Conservation (phyloP, 2,329 filamentous ascomycete genomes). For the Aspergillus tamarii region DNA sequence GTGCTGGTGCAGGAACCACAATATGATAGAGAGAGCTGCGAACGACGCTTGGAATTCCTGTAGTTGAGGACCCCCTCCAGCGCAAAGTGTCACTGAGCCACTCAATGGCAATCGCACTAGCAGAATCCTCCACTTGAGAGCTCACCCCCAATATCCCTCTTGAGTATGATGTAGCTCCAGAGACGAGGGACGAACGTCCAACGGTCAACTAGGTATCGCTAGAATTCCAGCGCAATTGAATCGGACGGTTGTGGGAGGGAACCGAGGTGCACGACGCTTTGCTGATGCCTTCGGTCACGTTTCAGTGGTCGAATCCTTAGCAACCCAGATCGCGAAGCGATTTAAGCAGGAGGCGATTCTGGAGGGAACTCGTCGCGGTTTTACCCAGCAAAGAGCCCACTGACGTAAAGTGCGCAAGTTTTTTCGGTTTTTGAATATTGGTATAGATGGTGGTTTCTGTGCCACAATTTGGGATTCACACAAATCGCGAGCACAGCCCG, state of each 20-base stretch:
- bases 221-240: not conserved
- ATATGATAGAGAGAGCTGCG: not conserved
- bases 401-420: not conserved
- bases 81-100: not conserved
- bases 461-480: not conserved
- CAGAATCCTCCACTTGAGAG: slow-evolving; percentile 1
- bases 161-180: slow-evolving; percentile 9
- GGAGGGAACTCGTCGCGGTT: slow-evolving; percentile 14
- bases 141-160: slow-evolving; percentile 10
- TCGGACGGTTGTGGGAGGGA: not conserved
- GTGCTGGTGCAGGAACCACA: not conserved
- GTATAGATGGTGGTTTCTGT: not conserved
- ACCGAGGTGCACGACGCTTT: not conserved
- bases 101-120: not conserved
- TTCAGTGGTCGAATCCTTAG: slow-evolving; percentile 11
- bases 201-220: not conserved
- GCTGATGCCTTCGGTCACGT: slow-evolving; percentile 5
- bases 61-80: not conserved
- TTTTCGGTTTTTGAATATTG: not conserved
- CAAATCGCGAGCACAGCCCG: not conserved
- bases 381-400: slow-evolving; percentile 12
- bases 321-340: not conserved
- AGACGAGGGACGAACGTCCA: not conserved
- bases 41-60: not conserved
- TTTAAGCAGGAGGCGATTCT: slow-evolving; percentile 8